Evolutionary conservation across 805 yeast genomes (phyloP), one percentile per base, ranked within the genome.

Genomic region (Wickerhamomyces bovis): DNA sequence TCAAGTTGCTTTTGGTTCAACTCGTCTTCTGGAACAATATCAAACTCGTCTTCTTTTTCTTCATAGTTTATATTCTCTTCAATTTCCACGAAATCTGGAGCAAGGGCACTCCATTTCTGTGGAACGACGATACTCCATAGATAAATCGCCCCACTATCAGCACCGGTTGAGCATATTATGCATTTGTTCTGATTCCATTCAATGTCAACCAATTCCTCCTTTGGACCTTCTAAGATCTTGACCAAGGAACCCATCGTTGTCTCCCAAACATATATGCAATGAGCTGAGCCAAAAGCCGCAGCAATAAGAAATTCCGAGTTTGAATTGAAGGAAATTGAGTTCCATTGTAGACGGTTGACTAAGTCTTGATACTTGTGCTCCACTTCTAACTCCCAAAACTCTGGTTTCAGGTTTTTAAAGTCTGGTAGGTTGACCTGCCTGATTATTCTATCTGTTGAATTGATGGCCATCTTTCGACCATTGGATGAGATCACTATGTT

Each of bases 91-190:
- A 92, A 90, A 63, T 92, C 98, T 1, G 97, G 97, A 0, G 97
- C 97, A 56, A 90, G 70, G 1, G 97, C 95, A 64, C 95, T 85
- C 98, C 98, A 90, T 66, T 87, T 85, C 57, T 89, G 97, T 1
- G 96, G 95, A 19, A 86, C 78, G 36, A 77, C 77, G 10, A 87
- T 76, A 43, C 84, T 77, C 97, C 97, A 92, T 38, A 85, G 61
- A 60, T 86, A 89, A 2, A 90, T 76, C 35, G 80, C 72, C 1
- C 97, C 97, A 28, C 86, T 72, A 58, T 90, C 98, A 45, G 87
- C 68, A 0, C 97, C 97, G 25, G 87, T 85, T 16, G 95, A 85
- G 10, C 84, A 85, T 30, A 92, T 80, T 50, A 77, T 69, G 63
- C 96, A 88, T 45, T 78, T 72, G 43, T 78, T 70, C 48, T 78